Conservation (phyloP, 768 basidiomycete genomes). For the Boletus rufocinnamomeus region DNA sequence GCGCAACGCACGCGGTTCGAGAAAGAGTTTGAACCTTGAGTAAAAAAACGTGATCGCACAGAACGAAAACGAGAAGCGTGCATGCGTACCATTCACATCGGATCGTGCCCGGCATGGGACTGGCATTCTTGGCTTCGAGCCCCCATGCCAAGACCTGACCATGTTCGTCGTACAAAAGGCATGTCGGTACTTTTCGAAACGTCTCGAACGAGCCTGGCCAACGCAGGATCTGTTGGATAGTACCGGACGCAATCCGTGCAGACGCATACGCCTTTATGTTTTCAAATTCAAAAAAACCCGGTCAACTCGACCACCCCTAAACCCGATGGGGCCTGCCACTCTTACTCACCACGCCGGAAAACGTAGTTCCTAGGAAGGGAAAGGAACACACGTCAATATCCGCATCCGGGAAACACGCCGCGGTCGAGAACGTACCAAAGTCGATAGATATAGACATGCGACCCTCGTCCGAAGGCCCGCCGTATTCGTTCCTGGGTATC, state of each 20-base stretch:
- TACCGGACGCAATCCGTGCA: constrained; percentile 76
- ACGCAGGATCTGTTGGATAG: constrained; percentile 79
- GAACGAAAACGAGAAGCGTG: not conserved
- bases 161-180: constrained; percentile 74
- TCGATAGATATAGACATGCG: constrained; percentile 83
- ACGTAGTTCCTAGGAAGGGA: constrained; percentile 66
- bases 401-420: not conserved
- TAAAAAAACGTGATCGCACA: constrained; percentile 1
- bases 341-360: constrained; percentile 77
- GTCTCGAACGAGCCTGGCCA: constrained; percentile 89
- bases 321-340: too few species aligned
- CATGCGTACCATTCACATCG: constrained; percentile 53
- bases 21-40: constrained; percentile 84
- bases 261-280: constrained; percentile 75
- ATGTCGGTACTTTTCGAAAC: constrained; percentile 85
- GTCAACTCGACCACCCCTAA: constrained; percentile 7
- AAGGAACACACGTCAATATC: not conserved
- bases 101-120: constrained; percentile 62
- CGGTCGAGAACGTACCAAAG: constrained; percentile 54
- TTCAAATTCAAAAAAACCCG: not conserved
- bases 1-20: constrained; percentile 79
- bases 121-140: constrained; percentile 81
- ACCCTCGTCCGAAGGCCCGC: constrained; percentile 56
- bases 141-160: constrained; percentile 84
- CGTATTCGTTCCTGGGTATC: constrained; percentile 22